Evolutionary conservation across 306 rosid species (phyloP).

Genomic region (Glycine soja): DNA sequence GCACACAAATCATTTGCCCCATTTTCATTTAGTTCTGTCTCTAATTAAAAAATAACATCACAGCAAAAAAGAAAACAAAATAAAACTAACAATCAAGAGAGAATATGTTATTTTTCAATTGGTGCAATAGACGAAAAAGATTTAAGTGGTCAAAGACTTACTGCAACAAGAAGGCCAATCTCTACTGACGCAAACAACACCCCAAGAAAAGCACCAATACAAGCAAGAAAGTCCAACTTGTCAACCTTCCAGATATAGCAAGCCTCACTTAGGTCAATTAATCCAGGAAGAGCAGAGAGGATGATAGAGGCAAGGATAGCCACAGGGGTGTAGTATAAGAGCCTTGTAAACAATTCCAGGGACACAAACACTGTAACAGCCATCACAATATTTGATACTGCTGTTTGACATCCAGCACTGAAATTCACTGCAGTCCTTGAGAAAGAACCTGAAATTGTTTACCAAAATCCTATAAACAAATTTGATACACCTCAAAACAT

Average conservation of each 20-base stretch:
- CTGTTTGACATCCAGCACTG: constrained; percentile 78
- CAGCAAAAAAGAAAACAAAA: too few species aligned
- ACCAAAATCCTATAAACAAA: background rate
- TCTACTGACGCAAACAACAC: constrained; percentile 74
- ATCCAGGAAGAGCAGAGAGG: constrained; percentile 85
- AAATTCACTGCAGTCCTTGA: constrained; percentile 83
- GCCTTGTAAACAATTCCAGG: constrained; percentile 62
- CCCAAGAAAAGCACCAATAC: constrained; percentile 73
- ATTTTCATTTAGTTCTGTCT: too few species aligned
- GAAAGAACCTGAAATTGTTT: constrained; percentile 66
- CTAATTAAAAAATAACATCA: too few species aligned
- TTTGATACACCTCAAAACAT: background rate
- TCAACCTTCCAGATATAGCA: constrained; percentile 82
- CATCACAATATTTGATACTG: constrained; percentile 83
- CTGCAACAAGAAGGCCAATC: constrained; percentile 77
- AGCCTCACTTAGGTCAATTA: constrained; percentile 64
- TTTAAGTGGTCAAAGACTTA: constrained; percentile 44
- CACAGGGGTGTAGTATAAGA: constrained; percentile 75
- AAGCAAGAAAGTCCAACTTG: constrained; percentile 76
- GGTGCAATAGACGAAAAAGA: background rate
- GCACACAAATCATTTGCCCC: too few species aligned
- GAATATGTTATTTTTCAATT: background rate
- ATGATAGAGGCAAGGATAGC: constrained; percentile 83
- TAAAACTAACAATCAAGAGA: too few species aligned
- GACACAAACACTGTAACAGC: constrained; percentile 71